Base-by-base conservation (phyloP, 2,329 filamentous ascomycete genomes). In the Pseudogymnoascus sp. region DNA sequence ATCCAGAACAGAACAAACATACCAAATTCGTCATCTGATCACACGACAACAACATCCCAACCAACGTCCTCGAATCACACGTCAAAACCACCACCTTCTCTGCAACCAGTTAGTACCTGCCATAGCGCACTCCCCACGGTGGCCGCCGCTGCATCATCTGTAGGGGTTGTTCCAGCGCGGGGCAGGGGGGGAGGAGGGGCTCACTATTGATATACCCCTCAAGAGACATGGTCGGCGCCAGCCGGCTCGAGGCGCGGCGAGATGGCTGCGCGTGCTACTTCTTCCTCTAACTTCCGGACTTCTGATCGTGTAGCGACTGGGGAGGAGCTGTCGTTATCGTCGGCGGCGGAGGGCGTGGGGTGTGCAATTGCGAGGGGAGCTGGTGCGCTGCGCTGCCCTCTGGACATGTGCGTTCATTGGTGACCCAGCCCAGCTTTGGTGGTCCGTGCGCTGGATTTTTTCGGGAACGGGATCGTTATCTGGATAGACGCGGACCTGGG, bases 61-160 rank as follows among this genome's bases (percentile, higher is more conserved):
- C 83, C 21, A 93, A 79, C 56, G 91, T 96, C 70, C 93, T 88
- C 61, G 93, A 95, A 77, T 97, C 95, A 69, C 91, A 89, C 28
- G 95, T 97, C 67, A 97, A 84, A 72, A 97, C 88, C 64, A 93
- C 83, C 70, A 97, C 91, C 77, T 91, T 96, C 78, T 96, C 95
- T 97, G 72, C 46, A 65, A 36, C 64, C 66, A 74, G 72, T 77
- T 69, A 76, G 74, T 73, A 69, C 66, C 23, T 59, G 62, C 66
- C 68, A 71, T 75, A 70, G 74, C 31, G 71, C 68, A 42, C 31
- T 42, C 18, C 3, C 34, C 4, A n/a, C 60, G 46, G 1, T 43
- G 16, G 3, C 14, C 5, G 23, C 56, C 65, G 68, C 71, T 66
- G 66, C 53, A 31, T 53, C n/a, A 34, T 16, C 12, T 23, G 34